Evolutionary conservation across 306 rosid genomes (phyloP).

Genomic region (Echinosophora koreensis): DNA sequence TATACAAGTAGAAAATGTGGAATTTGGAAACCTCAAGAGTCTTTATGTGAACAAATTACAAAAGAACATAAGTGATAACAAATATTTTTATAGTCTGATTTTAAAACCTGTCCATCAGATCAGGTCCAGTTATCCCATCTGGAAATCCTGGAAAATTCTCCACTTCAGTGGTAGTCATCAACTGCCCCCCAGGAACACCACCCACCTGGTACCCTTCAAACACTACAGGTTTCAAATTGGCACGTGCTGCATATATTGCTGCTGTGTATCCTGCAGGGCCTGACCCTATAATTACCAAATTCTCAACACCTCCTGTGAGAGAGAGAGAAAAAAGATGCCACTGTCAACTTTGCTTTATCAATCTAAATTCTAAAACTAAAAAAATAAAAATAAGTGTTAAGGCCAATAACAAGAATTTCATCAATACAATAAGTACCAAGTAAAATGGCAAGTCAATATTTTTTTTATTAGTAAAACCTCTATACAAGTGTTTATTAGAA

Average conservation of each 20-base stretch:
- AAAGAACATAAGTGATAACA: constrained; percentile 10
- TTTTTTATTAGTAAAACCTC: constrained; percentile 17
- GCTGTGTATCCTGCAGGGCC: constrained; percentile 98
- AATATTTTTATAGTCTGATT: constrained; percentile 48
- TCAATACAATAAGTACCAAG: constrained; percentile 8
- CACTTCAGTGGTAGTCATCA: constrained; percentile 97
- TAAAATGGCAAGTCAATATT: constrained; percentile 28
- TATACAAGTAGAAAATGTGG: constrained; percentile 40
- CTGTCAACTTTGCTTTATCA: constrained; percentile 34
- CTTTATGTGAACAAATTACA: constrained; percentile 43
- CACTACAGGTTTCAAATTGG: constrained; percentile 93
- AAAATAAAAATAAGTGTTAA: constrained; percentile 5
- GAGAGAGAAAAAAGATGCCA: constrained; percentile 11
- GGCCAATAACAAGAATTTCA: constrained; percentile 27
- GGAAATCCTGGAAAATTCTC: constrained; percentile 99
- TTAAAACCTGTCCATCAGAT: constrained; percentile 88
- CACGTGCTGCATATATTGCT: constrained; percentile 94
- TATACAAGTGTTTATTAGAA: neutral
- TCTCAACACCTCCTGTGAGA: constrained; percentile 72
- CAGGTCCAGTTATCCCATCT: constrained; percentile 94
- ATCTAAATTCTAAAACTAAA: constrained; percentile 39
- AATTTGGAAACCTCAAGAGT: constrained; percentile 38
- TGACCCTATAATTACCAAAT: constrained; percentile 90
- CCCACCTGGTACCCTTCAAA: constrained; percentile 94
- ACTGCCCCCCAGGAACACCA: constrained; percentile 96